Conservation (phyloP, 2,329 filamentous ascomycete genomes). For the Bipolaris gigantea region DNA sequence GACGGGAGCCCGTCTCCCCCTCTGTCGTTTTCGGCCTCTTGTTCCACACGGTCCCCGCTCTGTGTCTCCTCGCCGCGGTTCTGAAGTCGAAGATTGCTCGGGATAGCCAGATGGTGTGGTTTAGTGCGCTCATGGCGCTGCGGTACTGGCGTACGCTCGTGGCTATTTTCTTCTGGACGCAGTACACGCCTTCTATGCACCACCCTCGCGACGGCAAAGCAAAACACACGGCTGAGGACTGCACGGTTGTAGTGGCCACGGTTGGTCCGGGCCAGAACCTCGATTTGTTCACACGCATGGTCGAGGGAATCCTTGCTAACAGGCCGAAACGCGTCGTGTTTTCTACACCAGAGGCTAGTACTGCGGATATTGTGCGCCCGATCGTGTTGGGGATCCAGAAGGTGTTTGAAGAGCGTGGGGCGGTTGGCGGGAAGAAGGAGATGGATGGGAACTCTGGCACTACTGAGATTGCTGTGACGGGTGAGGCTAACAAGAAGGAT, state of each 20-base stretch:
- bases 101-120: conserved; percentile 15
- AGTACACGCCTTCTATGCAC: conserved; percentile 13
- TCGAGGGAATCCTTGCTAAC: conserved; percentile 17
- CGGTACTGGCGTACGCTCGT: conserved; percentile 25
- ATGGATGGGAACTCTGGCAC: neutral
- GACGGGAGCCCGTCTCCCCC: neutral
- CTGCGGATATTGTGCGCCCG: conserved; percentile 1
- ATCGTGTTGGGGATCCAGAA: neutral
- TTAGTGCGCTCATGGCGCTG: conserved; percentile 17
- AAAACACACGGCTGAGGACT: conserved; percentile 10
- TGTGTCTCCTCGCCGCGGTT: conserved; percentile 5
- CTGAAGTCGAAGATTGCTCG: neutral
- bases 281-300: conserved; percentile 12
- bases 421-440: neutral
- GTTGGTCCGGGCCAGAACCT: conserved; percentile 16
- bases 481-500: conserved; percentile 18
- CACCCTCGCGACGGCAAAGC: neutral
- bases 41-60: conserved; percentile 14
- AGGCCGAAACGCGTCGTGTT: conserved; percentile 21
- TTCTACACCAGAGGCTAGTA: conserved; percentile 13
- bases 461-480: conserved; percentile 7
- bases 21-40: conserved; percentile 1
- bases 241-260: conserved; percentile 27
- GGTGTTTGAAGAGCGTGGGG: neutral
- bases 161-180: conserved; percentile 21